A percentile compares a stretch with the other conserved stretches of the same genome.
Conservation (phyloP, 73 alveolate species). For the Tetrahymena malaccensis region DNA sequence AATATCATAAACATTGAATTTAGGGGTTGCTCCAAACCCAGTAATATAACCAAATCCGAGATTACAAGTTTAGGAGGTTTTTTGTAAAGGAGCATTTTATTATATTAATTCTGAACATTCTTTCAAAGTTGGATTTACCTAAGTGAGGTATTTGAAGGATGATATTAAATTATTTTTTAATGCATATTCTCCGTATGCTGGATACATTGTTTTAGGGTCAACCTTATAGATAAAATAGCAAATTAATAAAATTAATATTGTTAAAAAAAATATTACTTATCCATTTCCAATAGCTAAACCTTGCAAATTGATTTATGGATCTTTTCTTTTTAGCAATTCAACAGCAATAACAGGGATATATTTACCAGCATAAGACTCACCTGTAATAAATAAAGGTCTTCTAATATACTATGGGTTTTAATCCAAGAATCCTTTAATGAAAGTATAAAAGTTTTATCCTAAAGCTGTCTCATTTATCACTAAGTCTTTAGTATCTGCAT, state of each 20-base stretch:
- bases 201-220: conserved; percentile 43
- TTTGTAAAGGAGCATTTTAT: neutral
- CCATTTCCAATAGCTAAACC: conserved; percentile 61
- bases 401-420: conserved; percentile 64
- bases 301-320: conserved; percentile 34
- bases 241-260: too few relatives aligned
- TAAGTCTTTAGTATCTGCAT: conserved; percentile 31
- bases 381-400: conserved; percentile 82
- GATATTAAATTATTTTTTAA: conserved; percentile 25
- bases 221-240: neutral
- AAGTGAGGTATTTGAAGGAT: neutral
- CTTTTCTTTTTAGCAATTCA: conserved; percentile 10
- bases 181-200: conserved; percentile 45
- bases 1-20: conserved; percentile 49
- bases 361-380: conserved; percentile 95
- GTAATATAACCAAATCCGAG: conserved; percentile 7
- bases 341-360: conserved; percentile 72
- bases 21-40: conserved; percentile 37
- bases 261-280: neutral
- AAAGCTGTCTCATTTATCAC: conserved; percentile 33
- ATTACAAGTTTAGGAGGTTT: conserved; percentile 21
- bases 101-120: conserved; percentile 16
- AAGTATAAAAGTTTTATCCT: conserved; percentile 65
- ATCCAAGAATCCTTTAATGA: conserved; percentile 55
- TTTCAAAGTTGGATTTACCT: conserved; percentile 8